Base-by-base conservation (phyloP, 2,329 filamentous ascomycete genomes). In the Aspergillus proliferans region DNA sequence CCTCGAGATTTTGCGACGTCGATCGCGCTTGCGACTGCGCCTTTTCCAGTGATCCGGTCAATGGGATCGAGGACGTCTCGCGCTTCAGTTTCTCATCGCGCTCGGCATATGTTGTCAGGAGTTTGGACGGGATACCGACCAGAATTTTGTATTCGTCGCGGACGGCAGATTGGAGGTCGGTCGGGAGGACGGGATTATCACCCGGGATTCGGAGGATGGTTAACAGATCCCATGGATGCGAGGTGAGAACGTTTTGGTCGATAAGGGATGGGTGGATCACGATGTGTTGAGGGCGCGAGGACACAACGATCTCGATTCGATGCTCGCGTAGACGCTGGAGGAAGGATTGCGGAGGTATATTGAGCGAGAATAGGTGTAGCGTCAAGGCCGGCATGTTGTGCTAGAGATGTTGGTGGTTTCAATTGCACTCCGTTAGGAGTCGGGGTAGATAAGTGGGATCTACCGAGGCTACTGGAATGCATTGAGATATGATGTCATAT, bases 1-100 rank as follows among this genome's bases (percentile, higher is more conserved):
- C 62, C 57, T 84, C 80, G 0, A 85, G 71, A 18, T 73, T 72
- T 62, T 83, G 76, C 1, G 71, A 66, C 1, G 58, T 57, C 3
- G 49, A n/a, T 36, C 64, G 43, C 51, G 71, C 30, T 22, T 51
- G 51, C 1, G 55, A n/a, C 3, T 51, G 52, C 0, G 55, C 15
- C 5, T 53, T 53, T 43, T 66, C 42, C 42, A 73, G 53, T 3
- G 54, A 60, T 0, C 61, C 62, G 4, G 62, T 64, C 6, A 65
- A 44, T 3, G 63, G 57, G 8, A 52, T 39, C 6, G 52, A 46
- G 1, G 48, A 18, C 1, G 62, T 49, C 9, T 52, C 40, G 6
- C 43, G 47, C 42, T 62, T 61, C 4, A 65, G 50, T 18, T 47
- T 46, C 15, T 47, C 51, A 46, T 64, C 57, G n/a, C 57, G 59